Evolutionary conservation across 2,329 filamentous ascomycete genomes (phyloP).

Genomic region (Pestalotiopsis fici): DNA sequence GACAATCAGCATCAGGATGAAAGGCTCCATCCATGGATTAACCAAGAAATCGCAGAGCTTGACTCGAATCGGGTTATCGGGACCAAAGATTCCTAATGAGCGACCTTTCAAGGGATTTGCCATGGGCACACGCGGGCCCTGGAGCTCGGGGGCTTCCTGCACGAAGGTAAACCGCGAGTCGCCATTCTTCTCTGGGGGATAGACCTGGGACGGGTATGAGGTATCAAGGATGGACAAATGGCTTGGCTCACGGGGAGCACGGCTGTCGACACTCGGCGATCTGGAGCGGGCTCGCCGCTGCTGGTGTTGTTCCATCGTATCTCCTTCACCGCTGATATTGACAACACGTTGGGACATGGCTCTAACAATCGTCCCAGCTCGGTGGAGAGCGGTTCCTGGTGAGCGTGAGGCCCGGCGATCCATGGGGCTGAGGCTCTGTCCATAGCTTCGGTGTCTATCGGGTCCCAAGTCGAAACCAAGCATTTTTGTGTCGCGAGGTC

Average conservation of each 20-base stretch:
- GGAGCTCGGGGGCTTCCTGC: slow-evolving; percentile 20
- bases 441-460: slow-evolving; percentile 58
- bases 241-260: slow-evolving; percentile 46
- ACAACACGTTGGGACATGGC: slow-evolving; percentile 97
- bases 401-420: slow-evolving; percentile 60
- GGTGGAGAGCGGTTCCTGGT: slow-evolving; percentile 62
- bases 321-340: slow-evolving; percentile 91
- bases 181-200: slow-evolving; percentile 47
- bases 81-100: slow-evolving; percentile 80
- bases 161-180: slow-evolving; percentile 31
- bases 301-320: slow-evolving; percentile 75
- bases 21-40: slow-evolving; percentile 81
- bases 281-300: slow-evolving; percentile 62
- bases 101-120: slow-evolving; percentile 85
- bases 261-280: slow-evolving; percentile 52
- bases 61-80: slow-evolving; percentile 73
- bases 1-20: slow-evolving; percentile 84
- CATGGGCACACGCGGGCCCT: slow-evolving; percentile 37
- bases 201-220: slow-evolving; percentile 52
- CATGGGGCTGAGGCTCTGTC: slow-evolving; percentile 54
- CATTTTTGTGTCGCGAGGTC: slow-evolving; percentile 52
- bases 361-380: slow-evolving; percentile 75
- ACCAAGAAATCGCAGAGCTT: slow-evolving; percentile 82
- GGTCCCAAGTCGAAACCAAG: slow-evolving; percentile 60
- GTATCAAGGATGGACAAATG: slow-evolving; percentile 47